phyloP scores from a whole-genome alignment of 176 grass and related monocot species.

The Hsuehochloa calcarea region DNA sequence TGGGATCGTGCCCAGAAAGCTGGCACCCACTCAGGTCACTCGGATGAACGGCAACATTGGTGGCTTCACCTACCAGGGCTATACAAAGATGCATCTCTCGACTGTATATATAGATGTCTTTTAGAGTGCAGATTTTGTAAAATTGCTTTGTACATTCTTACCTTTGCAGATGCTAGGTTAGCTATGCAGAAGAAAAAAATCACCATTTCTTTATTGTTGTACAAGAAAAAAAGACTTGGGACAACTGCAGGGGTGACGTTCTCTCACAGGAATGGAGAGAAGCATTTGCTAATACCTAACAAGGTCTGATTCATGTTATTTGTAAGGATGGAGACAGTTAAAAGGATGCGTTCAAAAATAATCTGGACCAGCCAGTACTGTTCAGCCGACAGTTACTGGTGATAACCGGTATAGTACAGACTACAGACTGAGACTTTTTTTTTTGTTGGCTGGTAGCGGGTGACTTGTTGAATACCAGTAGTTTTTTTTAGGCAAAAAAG shows the following conservation, averaged over 20 bases:
- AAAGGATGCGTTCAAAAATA: background rate
- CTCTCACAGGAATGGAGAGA: background rate
- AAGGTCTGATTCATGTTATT: conserved; percentile 29
- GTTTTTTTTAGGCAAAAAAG: background rate
- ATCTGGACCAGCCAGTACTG: conserved; percentile 13
- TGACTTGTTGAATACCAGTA: background rate
- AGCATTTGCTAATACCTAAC: background rate
- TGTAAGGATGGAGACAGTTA: conserved; percentile 28
- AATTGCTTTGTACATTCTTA: conserved; percentile 64
- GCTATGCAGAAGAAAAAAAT: conserved; percentile 35
- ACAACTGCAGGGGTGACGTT: conserved; percentile 13
- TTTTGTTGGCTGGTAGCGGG: conserved; percentile 15
- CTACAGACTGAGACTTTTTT: conserved; percentile 5
- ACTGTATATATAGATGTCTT: conserved; percentile 43
- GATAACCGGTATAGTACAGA: conserved; percentile 15
- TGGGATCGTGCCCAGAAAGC: conserved; percentile 27
- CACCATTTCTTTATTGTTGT: conserved; percentile 11
- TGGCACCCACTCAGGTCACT: background rate
- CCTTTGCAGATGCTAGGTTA: conserved; percentile 43
- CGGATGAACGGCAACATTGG: conserved; percentile 23
- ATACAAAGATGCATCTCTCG: conserved; percentile 37
- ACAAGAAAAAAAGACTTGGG: conserved; percentile 26
- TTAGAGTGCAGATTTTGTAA: conserved; percentile 50
- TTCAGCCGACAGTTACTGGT: background rate
- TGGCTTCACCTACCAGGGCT: conserved; percentile 31